Evolutionary conservation across 176 grass and related monocot genomes (phyloP), one percentile per base, ranked within the genome.

Genomic region (Typha latifolia): DNA sequence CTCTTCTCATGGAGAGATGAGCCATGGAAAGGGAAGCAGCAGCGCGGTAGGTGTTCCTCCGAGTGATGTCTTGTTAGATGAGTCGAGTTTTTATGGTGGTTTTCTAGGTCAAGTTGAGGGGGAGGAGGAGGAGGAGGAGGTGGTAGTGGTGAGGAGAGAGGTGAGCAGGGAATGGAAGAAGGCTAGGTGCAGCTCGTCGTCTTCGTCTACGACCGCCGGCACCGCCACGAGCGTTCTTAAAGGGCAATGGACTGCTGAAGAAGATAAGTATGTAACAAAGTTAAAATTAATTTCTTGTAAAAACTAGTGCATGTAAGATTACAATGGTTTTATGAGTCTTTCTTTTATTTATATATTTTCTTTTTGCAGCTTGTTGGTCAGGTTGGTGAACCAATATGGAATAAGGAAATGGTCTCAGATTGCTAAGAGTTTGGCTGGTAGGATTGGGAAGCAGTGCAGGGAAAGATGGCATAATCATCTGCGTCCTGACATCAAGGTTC

Each of bases 381-480:
- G 72, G 51, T 62, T 89, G 85, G 85, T 91, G n/a, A 66, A 12
- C 14, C 62, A 65, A 0, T 69, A 75, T 32, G 92, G 92, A 8
- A 80, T 86, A 3, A 63, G 66, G 56, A 91, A 77, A 63, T 96
- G 92, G 85, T 70, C 80, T 10, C 12, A 68, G 27, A 91, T 96
- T 75, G 74, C 88, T 24, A 61, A 80, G 49, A 81, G 49, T 63
- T 63, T 91, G 62, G 82, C 72, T 0, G 82, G 82, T 3, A 84
- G 85, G 66, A 91, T 91, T 16, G 88, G 88, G 10, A 96, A 91
- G 74, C 85, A 89, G 51, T 89, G 92, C 20, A 80, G 88, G 68
- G 92, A 89, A 64, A 74, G 92, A 82, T 91, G 85, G 85, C 90
- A 87, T 43, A 91, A 96, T 62, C 85, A 91, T 75, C 56, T 96